phyloP scores from a whole-genome alignment of 345 rosid genomes.

The Eucalyptus shirleyi region DNA sequence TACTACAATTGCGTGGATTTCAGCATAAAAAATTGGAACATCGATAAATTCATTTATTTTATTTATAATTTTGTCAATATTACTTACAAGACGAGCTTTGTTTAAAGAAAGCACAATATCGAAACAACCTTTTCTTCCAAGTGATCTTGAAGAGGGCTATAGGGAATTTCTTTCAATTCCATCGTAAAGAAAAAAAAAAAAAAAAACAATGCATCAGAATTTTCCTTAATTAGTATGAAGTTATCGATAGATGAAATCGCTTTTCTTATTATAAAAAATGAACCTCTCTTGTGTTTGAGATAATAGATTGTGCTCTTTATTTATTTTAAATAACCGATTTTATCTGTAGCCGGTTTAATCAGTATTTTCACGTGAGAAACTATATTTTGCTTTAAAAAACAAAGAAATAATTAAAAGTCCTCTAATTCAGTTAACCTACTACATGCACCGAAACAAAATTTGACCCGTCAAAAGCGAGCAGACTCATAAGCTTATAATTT shows the following conservation, averaged over 20 bases:
- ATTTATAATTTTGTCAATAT: too few species aligned
- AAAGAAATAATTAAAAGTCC: not conserved
- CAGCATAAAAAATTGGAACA: not conserved
- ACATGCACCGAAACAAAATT: too few species aligned
- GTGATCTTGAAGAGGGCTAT: not conserved
- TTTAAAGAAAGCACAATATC: too few species aligned
- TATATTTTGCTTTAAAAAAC: not conserved
- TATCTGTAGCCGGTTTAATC: not conserved
- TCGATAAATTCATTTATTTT: not conserved
- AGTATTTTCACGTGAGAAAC: not conserved
- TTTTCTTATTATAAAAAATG: too few species aligned
- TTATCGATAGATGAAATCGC: not conserved
- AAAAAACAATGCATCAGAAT: not conserved
- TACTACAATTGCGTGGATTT: not conserved
- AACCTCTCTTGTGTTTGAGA: not conserved
- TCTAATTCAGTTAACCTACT: not conserved
- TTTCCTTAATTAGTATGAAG: not conserved
- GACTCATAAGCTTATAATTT: not conserved
- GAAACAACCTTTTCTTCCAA: not conserved
- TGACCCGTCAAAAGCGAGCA: too few species aligned
- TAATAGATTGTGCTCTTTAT: not conserved
- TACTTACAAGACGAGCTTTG: too few species aligned
- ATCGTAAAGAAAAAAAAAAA: fast-evolving
- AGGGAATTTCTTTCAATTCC: not conserved
- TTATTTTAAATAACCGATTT: too few species aligned